Conservation (phyloP, 2,329 filamentous ascomycete species). For the Endocalyx cinctus region DNA sequence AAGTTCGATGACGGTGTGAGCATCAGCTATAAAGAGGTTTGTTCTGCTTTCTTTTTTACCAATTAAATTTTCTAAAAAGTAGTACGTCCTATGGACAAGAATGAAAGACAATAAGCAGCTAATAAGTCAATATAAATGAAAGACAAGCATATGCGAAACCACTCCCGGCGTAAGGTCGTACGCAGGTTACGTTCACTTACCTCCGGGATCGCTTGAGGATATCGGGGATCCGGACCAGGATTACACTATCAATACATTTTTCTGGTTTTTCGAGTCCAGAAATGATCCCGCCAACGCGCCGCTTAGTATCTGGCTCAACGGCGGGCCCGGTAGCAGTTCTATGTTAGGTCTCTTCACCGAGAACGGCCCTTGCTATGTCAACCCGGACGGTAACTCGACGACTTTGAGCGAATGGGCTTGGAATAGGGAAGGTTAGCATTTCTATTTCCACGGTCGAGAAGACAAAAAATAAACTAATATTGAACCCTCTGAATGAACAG, state of each 20-base stretch:
- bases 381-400: conserved; percentile 42
- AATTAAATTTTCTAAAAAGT: too few relatives aligned
- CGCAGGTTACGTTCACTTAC: conserved; percentile 55
- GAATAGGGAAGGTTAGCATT: conserved; percentile 40
- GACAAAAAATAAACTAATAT: too few relatives aligned
- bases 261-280: conserved; percentile 32
- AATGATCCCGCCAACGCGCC: conserved; percentile 26
- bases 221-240: conserved; percentile 41
- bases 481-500: too few relatives aligned
- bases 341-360: conserved; percentile 47
- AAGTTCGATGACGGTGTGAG: neutral
- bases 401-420: conserved; percentile 53
- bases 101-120: too few relatives aligned
- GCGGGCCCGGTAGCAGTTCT: conserved; percentile 54
- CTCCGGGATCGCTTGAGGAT: conserved; percentile 33
- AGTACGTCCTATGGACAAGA: too few relatives aligned
- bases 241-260: conserved; percentile 43
- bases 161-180: conserved; percentile 56
- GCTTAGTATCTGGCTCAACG: conserved; percentile 55
- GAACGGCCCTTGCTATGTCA: conserved; percentile 43
- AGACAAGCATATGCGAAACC: conserved; percentile 53
- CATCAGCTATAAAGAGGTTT: neutral
- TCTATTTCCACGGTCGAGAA: too few relatives aligned
- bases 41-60: too few relatives aligned
- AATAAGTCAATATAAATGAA: too few relatives aligned